Evolutionary conservation across 73 alveolate genomes (phyloP), one percentile per base, ranked within the genome.

Genomic region (Tetrahymena borealis): DNA sequence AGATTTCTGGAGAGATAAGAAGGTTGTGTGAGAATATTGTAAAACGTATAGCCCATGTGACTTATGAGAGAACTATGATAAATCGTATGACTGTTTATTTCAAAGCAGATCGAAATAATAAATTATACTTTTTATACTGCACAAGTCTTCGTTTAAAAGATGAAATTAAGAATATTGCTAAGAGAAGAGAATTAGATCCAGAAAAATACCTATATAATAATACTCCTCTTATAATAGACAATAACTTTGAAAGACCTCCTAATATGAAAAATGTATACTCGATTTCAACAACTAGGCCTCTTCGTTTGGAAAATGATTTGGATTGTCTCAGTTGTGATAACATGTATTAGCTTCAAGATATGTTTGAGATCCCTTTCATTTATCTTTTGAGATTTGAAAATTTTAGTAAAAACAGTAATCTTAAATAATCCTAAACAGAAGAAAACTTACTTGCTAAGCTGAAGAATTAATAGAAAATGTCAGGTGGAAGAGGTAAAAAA

Each of bases 71-170:
- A 9, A 60, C 85, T 1, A 60, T 60, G 85, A 60, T 60, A 60
- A 60, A 60, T 60, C n/a, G 85, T 6, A 60, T 60, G 85, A n/a
- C 37, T 60, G 20, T 60, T 0, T 60, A 60, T 60, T 60, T 60
- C 38, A 60, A 60, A 6, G 85, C 85, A 15, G 85, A 60, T 60
- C 20, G 28, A 18, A 35, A 60, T 60, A 60, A 60, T 60, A 60
- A 15, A 60, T 60, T 60, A 60, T 60, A n/a, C 28, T 60, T 60
- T 60, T 28, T 24, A 60, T 60, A 60, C 35, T 60, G 85, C 28
- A 60, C 85, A 60, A 60, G 85, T 60, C 85, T 60, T 60, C 85
- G 85, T n/a, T 60, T 60, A 35, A 60, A 60, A n/a, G 85, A 60
- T 20, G 85, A 60, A n/a, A 60, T 60, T 2, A 60, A 60, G 28